Percentiles rank a stretch among this genome's conserved stretches.
Conservation (phyloP, 2,329 filamentous ascomycete genomes). For the Colletotrichum sp. region DNA sequence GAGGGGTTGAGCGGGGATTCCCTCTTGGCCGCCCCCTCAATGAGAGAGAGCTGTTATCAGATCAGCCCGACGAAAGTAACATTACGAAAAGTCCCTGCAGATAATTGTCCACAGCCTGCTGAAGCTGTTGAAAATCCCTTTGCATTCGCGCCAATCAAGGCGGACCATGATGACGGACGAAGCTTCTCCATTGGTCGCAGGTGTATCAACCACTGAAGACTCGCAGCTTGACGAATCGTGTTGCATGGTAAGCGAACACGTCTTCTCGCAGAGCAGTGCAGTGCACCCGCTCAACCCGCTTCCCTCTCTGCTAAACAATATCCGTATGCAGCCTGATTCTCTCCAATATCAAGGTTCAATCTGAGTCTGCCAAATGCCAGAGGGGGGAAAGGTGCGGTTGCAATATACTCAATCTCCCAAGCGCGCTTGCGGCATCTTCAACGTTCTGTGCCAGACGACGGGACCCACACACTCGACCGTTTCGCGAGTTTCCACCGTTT, state of each 20-base stretch:
- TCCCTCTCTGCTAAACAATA: not conserved
- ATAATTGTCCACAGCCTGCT: not conserved
- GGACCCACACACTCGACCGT: not conserved
- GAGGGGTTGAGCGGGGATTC: not conserved
- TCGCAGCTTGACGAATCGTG: not conserved
- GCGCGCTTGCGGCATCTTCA: not conserved
- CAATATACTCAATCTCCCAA: not conserved
- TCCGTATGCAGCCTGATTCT: not conserved
- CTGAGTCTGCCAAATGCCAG: not conserved
- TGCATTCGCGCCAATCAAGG: not conserved
- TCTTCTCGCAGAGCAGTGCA: not conserved
- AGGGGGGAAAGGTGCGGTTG: not conserved
- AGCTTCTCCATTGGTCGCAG: not conserved
- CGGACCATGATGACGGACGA: not conserved
- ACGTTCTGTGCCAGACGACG: not conserved
- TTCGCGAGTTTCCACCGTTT: not conserved
- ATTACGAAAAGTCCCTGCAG: not conserved
- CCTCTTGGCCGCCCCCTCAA: not conserved
- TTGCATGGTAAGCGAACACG: not conserved
- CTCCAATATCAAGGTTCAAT: not conserved
- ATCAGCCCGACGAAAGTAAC: not conserved
- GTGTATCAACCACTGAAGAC: not conserved
- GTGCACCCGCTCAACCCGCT: not conserved
- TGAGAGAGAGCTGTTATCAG: not conserved
- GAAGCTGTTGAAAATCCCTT: not conserved